Evolutionary conservation across 306 rosid genomes (phyloP).

Genomic region (Benincasa hispida): DNA sequence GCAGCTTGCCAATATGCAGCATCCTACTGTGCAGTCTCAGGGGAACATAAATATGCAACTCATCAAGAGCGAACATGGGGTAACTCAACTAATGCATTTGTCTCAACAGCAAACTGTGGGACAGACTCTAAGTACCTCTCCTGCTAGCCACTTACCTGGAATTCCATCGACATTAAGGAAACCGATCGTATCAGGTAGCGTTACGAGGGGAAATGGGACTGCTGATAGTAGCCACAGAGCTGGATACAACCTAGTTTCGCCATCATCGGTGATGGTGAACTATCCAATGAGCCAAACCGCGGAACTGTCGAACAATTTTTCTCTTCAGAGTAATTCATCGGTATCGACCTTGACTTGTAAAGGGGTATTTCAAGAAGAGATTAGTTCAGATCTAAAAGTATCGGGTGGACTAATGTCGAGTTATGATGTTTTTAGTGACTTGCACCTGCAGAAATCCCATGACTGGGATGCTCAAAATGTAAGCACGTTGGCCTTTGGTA

Average conservation of each 20-base stretch:
- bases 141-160: slow-evolving; percentile 40
- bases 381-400: slow-evolving; percentile 41
- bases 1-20: slow-evolving; percentile 78
- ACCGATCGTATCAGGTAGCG: slow-evolving; percentile 33
- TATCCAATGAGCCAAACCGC: slow-evolving; percentile 60
- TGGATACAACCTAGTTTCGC: slow-evolving; percentile 43
- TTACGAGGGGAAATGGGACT: slow-evolving; percentile 46
- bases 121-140: slow-evolving; percentile 40
- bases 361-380: slow-evolving; percentile 54
- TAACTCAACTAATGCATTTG: slow-evolving; percentile 2
- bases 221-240: slow-evolving; percentile 32
- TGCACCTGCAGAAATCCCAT: slow-evolving; percentile 54
- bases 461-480: slow-evolving; percentile 68
- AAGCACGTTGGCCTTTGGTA: slow-evolving; percentile 41
- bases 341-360: slow-evolving; percentile 12
- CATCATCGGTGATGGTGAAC: slow-evolving; percentile 28
- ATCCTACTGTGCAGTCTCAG: slow-evolving; percentile 40
- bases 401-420: slow-evolving; percentile 36
- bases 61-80: slow-evolving; percentile 45
- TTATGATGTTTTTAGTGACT: slow-evolving; percentile 67
- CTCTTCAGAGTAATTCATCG: slow-evolving; percentile 49
- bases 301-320: slow-evolving; percentile 50
- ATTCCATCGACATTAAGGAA: slow-evolving; percentile 46
- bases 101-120: slow-evolving; percentile 60
- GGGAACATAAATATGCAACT: slow-evolving; percentile 42